Base-by-base conservation (phyloP, 2,329 filamentous ascomycete species). In the Dothistroma pini region DNA sequence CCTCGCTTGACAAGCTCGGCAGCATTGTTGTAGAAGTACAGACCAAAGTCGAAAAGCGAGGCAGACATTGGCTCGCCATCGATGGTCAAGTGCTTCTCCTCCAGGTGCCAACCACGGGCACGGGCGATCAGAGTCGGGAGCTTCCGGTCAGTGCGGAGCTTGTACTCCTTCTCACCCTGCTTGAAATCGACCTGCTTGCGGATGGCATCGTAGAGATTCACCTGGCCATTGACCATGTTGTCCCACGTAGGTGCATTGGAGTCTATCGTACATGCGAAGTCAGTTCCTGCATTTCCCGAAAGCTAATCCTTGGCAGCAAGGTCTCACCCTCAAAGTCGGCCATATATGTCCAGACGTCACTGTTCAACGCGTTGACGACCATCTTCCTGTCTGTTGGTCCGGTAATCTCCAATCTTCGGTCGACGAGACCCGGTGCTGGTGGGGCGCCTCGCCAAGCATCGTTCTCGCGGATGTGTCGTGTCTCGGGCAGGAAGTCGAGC, bases 11-110 rank as follows among this genome's bases (percentile, higher is more conserved):
- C 86, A 55, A 93, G 84, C 83, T 97, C 91, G 72, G 88, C 83
- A 66, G 93, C 95, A 77, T 97, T 99, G 86, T 97, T 92, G 88
- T 91, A 97, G 82, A 99, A 97, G 84, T 97, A 97, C 56, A 97
- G 86, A 74, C 95, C 95, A 76, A 97, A 99, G 80, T 99, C 95
- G 77, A 97, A 97, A 62, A 99, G 85, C 65, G 87, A 86, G 61
- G 89, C 95, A 25, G 93, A 96, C 71, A 97, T 95, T 72, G 95
- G 88, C 83, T 96, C 92, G 66, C 93, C 93, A 70, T 97, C 92
- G 55, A 97, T 88, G 31, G 91, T 96, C 77, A 99, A 87, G 80
- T 97, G 95, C 85, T 96, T 97, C 86, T 99, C 95, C 63, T 96
- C 93, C 60, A 99, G 83, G 78, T 99, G 95, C 95, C 95, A 99